A percentile compares a stretch with the other conserved stretches of the same genome.
phyloP scores from a whole-genome alignment of 495 filamentous ascomycete genomes.

The Cryomyces minteri region DNA sequence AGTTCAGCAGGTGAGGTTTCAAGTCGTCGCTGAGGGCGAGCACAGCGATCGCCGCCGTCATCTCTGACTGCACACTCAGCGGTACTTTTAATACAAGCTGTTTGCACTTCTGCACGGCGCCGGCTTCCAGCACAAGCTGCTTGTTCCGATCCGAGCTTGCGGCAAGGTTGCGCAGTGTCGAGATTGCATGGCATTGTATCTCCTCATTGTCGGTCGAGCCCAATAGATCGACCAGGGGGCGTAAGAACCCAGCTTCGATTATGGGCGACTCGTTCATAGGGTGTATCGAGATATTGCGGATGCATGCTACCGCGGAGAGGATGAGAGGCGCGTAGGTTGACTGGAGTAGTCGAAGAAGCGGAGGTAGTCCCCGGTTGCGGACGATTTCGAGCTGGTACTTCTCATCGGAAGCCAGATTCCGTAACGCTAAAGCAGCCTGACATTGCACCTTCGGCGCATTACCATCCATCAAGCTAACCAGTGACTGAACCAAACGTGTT shows the following conservation, averaged over 20 bases:
- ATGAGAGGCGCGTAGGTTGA: slow-evolving; percentile 92
- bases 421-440: slow-evolving; percentile 82
- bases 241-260: slow-evolving; percentile 91
- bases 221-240: slow-evolving; percentile 79
- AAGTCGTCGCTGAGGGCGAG: slow-evolving; percentile 89
- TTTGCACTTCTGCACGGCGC: slow-evolving; percentile 96
- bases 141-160: slow-evolving; percentile 97
- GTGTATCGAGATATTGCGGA: slow-evolving; percentile 97
- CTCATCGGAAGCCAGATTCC: slow-evolving; percentile 93
- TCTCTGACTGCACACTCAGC: slow-evolving; percentile 89
- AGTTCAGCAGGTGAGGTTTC: slow-evolving; percentile 74
- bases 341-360: slow-evolving; percentile 75
- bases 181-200: slow-evolving; percentile 97
- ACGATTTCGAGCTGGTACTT: slow-evolving; percentile 98
- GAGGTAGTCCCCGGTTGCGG: slow-evolving; percentile 60
- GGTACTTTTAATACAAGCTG: slow-evolving; percentile 87
- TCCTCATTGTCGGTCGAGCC: slow-evolving; percentile 96
- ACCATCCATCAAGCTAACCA: slow-evolving; percentile 93
- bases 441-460: slow-evolving; percentile 96
- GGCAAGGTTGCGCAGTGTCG: slow-evolving; percentile 85
- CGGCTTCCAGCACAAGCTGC: slow-evolving; percentile 84
- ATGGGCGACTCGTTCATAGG: slow-evolving; percentile 99
- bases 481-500: slow-evolving; percentile 70
- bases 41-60: slow-evolving; percentile 98
- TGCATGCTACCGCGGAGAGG: slow-evolving; percentile 91